Evolutionary conservation across 192 early-diverging fungal genomes (phyloP), one percentile per base, ranked within the genome.

Genomic region (Lobosporangium transversale): DNA sequence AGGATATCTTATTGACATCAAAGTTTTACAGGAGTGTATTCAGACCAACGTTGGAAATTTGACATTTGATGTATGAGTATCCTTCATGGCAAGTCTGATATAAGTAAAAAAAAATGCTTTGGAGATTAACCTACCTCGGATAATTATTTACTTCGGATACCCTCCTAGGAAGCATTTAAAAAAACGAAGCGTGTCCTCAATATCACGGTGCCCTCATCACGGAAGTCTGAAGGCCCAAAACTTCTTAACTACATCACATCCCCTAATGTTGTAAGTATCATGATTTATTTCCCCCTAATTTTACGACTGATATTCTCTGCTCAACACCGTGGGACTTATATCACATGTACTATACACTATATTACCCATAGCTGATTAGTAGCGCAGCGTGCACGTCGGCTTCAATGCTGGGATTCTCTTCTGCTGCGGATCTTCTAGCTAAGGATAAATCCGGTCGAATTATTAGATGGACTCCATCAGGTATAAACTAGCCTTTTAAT

Each of bases 211-310:
- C 81, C 88, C 23, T 92, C 92, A 0, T 82, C 84, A 11, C 78
- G 90, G 35, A 93, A 86, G 68, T 86, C 89, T 29, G 91, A 92
- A 68, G 89, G 91, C 10, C 92, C 92, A 32, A 85, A 89, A 35
- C 66, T 92, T 17, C 66, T 94, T 9, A 94, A 94, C 66, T 89
- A 94, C 55, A 80, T 94, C 29, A 94, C 91, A 2, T 89, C 91
- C 6, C 90, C 92, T 0, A 92, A 92, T 70, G 91, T 94, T 14
- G 88, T 91, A 83, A 48, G 83, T 81, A 15, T 2, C n/a, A 23
- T 30, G 0, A 32, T 49, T 2, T 1, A 18, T 33, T 50, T 33
- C 24, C 15, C 27, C 8, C 21, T 49, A 20, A 0, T n/a, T n/a
- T n/a, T n/a, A n/a, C n/a, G n/a, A n/a, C n/a, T n/a, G n/a, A n/a